These are phyloP conservation scores for Fusarium falciforme DNA, from an alignment of 2,329 filamentous ascomycete genomes.

Conservation along the genomic window DNA sequence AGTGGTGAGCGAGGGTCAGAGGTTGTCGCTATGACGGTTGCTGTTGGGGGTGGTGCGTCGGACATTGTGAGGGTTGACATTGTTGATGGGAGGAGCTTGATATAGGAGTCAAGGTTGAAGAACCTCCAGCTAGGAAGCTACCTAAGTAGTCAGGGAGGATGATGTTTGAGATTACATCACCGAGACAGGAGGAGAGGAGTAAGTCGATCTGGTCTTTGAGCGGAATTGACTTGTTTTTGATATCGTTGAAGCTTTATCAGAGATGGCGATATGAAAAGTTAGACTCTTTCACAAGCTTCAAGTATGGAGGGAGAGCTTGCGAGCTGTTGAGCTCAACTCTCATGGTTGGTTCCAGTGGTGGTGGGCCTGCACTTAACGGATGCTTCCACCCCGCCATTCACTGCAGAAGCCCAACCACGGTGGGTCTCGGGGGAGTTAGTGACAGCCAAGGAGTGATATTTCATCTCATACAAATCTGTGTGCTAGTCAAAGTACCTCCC, in stretches of 20 bases:
- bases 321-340: constrained; percentile 19
- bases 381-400: constrained; percentile 1
- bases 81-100: neutral
- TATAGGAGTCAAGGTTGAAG: constrained; percentile 1
- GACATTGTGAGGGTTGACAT: constrained; percentile 24
- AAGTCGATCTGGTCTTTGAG: neutral
- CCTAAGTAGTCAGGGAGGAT: constrained; percentile 4
- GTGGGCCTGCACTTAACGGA: constrained; percentile 15
- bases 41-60: constrained; percentile 19
- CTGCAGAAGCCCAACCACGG: neutral
- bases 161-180: constrained; percentile 33
- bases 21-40: constrained; percentile 21
- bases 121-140: neutral
- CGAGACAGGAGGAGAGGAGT: neutral
- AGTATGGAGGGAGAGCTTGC: constrained; percentile 7
- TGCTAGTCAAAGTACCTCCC: accelerated
- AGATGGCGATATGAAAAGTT: neutral
- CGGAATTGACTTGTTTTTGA: neutral
- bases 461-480: accelerated
- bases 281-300: neutral
- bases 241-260: neutral
- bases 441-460: neutral
- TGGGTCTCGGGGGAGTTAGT: constrained; percentile 10
- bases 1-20: constrained; percentile 25
- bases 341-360: neutral